These are phyloP conservation scores for Solanum acaule DNA, from an alignment of 257 asterid species.

Conservation along the genomic window DNA sequence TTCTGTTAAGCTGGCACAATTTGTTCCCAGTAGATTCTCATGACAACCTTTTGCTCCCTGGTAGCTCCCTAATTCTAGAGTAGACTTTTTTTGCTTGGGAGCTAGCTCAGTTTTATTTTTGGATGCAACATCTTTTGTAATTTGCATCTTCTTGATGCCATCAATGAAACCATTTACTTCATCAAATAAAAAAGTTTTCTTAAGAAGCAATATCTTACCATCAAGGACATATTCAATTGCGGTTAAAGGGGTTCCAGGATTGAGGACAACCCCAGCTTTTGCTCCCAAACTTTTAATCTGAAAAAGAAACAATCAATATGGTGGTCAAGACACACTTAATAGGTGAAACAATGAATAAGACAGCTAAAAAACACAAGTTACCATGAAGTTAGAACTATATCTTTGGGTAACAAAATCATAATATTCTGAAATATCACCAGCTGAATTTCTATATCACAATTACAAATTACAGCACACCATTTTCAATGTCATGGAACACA, in stretches of 20 bases:
- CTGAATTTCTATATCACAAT: background rate
- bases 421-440: background rate
- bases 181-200: background rate
- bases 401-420: background rate
- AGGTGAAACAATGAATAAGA: background rate
- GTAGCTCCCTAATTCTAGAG: background rate
- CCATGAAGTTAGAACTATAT: background rate
- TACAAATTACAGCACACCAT: background rate
- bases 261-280: conserved; percentile 98
- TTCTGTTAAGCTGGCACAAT: background rate
- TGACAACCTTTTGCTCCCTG: background rate
- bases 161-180: background rate
- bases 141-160: background rate
- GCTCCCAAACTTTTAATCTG: conserved; percentile 92
- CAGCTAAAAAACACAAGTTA: background rate
- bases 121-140: background rate
- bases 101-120: background rate
- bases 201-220: conserved; percentile 40
- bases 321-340: conserved; percentile 2
- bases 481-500: background rate
- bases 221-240: conserved; percentile 91
- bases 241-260: conserved; percentile 84
- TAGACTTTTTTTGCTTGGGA: background rate
- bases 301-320: background rate
- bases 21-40: background rate